Base-by-base conservation (phyloP, 2,329 filamentous ascomycete species). In the Aspergillus persii region DNA sequence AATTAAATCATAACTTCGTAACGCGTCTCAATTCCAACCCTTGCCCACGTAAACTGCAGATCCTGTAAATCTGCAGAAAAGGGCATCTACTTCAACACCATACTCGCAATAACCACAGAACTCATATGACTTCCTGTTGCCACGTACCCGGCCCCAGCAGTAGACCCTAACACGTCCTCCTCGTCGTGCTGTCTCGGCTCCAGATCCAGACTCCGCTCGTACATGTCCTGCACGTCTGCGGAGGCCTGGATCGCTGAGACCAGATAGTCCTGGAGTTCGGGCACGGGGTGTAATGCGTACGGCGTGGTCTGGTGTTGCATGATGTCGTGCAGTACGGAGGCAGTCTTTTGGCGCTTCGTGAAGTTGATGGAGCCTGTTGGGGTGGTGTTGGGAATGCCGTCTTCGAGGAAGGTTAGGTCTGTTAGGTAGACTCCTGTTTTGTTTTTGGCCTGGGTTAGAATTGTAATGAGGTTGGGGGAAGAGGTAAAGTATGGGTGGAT, bases 221-320 rank as follows among this genome's bases (percentile, higher is more conserved):
- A 97, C 93, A 96, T 96, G 79, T 96, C 92, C 74, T 96, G 91
- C 60, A 97, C 91, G 72, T 97, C 92, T 49, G 90, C 89, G 2
- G 94, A 92, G 12, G 88, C 88, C 77, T 93, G 88, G 90, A 97
- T 95, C 73, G 96, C 95, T 70, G 86, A 91, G 76, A 96, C 44
- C 5, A 69, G 44, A 3, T 59, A 96, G 64, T 96, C 92, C 74
- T 96, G 93, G 64, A 98, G 80, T 76, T 97, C 93, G 1, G 88
- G 84, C 6, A 97, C 92, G 0, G 91, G 84, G 70, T 95, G 90
- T 53, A 97, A 80, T 3, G 88, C 87, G 74, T 97, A 97, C 12
- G 91, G 90, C 59, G 95, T 90, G 69, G 95, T 96, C 75, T 97
- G 93, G 74, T 96, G 97, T 72, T 96, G 92, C 75, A 96, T 92